Percentiles rank a stretch among this genome's conserved stretches.
phyloP scores from a whole-genome alignment of 306 rosid species.

The Betula pendula region DNA sequence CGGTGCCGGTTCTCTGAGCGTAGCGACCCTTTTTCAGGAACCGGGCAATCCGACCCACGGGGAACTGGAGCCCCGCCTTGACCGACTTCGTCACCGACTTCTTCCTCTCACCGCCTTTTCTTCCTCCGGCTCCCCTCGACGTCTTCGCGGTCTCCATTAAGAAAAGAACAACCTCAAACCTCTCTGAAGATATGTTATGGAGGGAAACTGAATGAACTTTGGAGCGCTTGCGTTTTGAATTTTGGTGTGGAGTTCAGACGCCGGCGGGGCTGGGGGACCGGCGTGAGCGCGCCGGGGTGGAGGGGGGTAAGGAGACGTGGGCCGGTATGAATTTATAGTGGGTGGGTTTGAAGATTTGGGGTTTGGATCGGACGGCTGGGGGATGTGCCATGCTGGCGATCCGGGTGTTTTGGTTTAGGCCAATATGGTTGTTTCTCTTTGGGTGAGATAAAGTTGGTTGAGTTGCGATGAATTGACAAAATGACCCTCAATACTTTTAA shows the following conservation, averaged over 20 bases:
- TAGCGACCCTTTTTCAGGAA: slow-evolving; percentile 66
- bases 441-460: not conserved
- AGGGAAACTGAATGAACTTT: slow-evolving; percentile 1
- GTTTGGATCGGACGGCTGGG: slow-evolving; percentile 6
- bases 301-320: no score
- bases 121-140: slow-evolving; percentile 56
- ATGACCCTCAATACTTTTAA: not conserved
- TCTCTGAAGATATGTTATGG: not conserved
- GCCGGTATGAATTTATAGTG: slow-evolving; percentile 11
- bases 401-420: not conserved
- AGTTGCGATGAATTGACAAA: not conserved
- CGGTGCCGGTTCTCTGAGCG: slow-evolving; percentile 55
- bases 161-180: not conserved
- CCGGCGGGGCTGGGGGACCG: no score
- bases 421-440: not conserved
- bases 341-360: not conserved
- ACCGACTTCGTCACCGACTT: slow-evolving; percentile 64
- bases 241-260: no score
- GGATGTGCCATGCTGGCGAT: slow-evolving; percentile 35
- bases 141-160: slow-evolving; percentile 42
- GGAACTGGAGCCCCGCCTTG: slow-evolving; percentile 84
- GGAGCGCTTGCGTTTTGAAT: slow-evolving; percentile 5
- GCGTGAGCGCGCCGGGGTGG: no score
- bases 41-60: slow-evolving; percentile 70
- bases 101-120: slow-evolving; percentile 56